Conservation (phyloP, 139 green algal genomes). For the Parachlorella kessleri region DNA sequence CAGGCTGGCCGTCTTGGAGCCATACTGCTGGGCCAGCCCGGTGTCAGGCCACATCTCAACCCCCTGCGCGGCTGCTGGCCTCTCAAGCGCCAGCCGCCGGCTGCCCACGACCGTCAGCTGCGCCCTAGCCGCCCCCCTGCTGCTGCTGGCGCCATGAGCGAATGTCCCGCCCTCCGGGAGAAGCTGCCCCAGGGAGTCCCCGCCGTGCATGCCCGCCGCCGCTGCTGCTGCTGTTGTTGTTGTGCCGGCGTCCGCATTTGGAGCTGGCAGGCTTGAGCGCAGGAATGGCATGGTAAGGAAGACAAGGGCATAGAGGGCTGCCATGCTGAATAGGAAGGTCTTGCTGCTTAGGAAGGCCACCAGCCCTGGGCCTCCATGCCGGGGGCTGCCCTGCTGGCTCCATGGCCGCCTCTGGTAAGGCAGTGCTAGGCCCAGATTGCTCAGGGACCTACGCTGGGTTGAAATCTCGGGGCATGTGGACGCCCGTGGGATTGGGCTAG, state of each 20-base stretch:
- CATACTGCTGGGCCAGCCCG: neutral
- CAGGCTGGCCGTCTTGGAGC: neutral
- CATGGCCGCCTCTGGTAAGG: too few relatives aligned
- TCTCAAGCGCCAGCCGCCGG: neutral
- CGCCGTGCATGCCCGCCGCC: neutral
- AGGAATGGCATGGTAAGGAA: neutral
- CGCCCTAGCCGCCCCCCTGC: too few relatives aligned
- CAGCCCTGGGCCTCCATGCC: too few relatives aligned
- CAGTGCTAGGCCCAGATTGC: too few relatives aligned
- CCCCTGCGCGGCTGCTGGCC: neutral
- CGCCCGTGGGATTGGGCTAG: too few relatives aligned
- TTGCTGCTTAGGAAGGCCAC: neutral
- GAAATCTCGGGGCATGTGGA: too few relatives aligned
- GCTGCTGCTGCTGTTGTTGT: neutral
- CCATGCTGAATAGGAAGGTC: neutral
- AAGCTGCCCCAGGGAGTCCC: neutral
- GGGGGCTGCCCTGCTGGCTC: too few relatives aligned
- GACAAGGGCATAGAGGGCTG: neutral
- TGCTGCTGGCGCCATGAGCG: too few relatives aligned
- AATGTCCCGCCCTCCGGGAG: too few relatives aligned
- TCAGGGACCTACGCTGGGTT: too few relatives aligned
- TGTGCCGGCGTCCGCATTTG: too few relatives aligned
- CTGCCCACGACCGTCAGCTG: too few relatives aligned
- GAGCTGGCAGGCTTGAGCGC: neutral
- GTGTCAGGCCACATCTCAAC: conserved; percentile 10